phyloP scores from a whole-genome alignment of 148 eudicot species.

The Rhododendron simsii region DNA sequence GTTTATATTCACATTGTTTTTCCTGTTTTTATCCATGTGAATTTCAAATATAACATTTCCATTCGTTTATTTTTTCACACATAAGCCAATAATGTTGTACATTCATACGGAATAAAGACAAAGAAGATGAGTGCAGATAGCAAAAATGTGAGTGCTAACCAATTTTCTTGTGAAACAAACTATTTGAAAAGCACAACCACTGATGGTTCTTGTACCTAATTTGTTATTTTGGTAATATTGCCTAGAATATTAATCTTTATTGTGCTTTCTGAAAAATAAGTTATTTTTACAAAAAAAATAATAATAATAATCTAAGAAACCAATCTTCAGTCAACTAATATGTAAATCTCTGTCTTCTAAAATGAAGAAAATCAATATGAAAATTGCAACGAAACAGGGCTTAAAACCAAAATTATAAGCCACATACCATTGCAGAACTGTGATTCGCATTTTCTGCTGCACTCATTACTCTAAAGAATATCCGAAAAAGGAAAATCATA shows the following conservation, averaged over 20 bases:
- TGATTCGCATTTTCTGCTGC: conserved; percentile 63
- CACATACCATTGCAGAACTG: conserved; percentile 43
- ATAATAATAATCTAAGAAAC: not conserved
- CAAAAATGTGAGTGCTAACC: not conserved
- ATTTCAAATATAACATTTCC: not conserved
- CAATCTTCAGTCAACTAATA: not conserved
- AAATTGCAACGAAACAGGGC: not conserved
- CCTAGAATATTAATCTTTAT: not conserved
- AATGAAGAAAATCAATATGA: not conserved
- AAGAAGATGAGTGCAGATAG: too few relatives aligned
- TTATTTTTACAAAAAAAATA: too few relatives aligned
- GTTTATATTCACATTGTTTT: not conserved
- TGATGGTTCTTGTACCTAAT: not conserved
- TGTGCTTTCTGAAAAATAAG: too few relatives aligned
- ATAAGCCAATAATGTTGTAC: not conserved
- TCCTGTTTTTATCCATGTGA: not conserved
- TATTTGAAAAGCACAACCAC: not conserved
- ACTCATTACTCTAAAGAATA: conserved; percentile 34
- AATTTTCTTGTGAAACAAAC: not conserved
- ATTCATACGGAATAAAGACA: too few relatives aligned
- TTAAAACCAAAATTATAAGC: not conserved
- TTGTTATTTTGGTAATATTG: not conserved
- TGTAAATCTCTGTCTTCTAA: not conserved
- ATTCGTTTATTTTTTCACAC: not conserved
- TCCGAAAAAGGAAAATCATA: not conserved